These are phyloP conservation scores for Naganishia sp. DNA, from an alignment of 1,284 basidiomycete genomes.

Conservation along the genomic window DNA sequence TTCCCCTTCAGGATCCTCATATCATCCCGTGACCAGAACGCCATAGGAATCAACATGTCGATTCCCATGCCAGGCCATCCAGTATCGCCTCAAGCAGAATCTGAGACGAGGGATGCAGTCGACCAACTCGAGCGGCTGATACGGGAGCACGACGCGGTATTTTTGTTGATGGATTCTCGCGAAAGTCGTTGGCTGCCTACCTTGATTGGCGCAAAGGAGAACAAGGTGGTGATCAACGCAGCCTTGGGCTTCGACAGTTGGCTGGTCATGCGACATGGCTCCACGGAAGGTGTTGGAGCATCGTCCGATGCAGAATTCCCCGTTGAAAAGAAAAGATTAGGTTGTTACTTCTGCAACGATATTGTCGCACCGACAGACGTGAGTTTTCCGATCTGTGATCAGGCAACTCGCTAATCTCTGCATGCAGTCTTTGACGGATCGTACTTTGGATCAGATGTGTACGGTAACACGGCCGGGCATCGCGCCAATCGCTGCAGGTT, in stretches of 20 bases:
- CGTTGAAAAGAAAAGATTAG: constrained; percentile 57
- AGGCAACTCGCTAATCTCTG: background rate
- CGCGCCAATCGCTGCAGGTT: constrained; percentile 86
- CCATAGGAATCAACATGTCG: constrained; percentile 70
- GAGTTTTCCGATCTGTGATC: constrained; percentile 44
- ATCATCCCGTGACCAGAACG: constrained; percentile 61
- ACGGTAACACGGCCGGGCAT: constrained; percentile 96
- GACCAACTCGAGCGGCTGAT: constrained; percentile 72
- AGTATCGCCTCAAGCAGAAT: constrained; percentile 62
- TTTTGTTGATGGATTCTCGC: constrained; percentile 95
- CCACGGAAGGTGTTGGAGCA: constrained; percentile 47
- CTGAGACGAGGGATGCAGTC: constrained; percentile 65
- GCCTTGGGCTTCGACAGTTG: constrained; percentile 95
- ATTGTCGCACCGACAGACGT: constrained; percentile 95
- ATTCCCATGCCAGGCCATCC: constrained; percentile 99
- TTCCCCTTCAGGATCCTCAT: background rate
- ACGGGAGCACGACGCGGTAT: constrained; percentile 82
- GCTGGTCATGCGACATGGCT: constrained; percentile 93
- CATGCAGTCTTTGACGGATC: constrained; percentile 79
- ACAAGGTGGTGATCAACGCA: constrained; percentile 92
- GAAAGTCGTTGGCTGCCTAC: constrained; percentile 96
- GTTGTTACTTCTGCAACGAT: constrained; percentile 98
- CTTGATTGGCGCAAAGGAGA: constrained; percentile 75
- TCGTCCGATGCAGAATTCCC: constrained; percentile 24
- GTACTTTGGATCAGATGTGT: constrained; percentile 98